Conservation (phyloP, 495 filamentous ascomycete species). For the Articulospora tetracladia region DNA sequence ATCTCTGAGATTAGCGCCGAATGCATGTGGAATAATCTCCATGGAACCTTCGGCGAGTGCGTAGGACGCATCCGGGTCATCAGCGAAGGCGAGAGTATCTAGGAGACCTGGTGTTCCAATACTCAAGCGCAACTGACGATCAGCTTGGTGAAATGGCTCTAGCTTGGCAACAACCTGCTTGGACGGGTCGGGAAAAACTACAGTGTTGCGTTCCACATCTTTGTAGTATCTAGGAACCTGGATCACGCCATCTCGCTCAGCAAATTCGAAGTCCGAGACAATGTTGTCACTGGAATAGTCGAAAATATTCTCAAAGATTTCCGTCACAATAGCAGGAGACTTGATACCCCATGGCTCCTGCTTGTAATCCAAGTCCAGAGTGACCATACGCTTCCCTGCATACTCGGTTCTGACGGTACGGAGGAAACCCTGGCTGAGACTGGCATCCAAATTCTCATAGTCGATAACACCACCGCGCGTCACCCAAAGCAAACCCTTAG, state of each 20-base stretch:
- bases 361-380: slow-evolving; percentile 9
- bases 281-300: neutral
- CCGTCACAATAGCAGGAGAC: neutral
- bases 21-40: slow-evolving; percentile 38
- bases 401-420: slow-evolving; percentile 10
- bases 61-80: slow-evolving; percentile 9
- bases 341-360: neutral
- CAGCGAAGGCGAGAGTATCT: slow-evolving; percentile 19
- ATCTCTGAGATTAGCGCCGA: slow-evolving; percentile 42
- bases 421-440: slow-evolving; percentile 4
- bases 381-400: neutral
- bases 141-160: slow-evolving; percentile 4
- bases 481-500: slow-evolving; percentile 30
- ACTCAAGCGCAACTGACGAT: slow-evolving; percentile 1
- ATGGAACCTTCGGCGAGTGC: slow-evolving; percentile 25
- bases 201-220: neutral
- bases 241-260: slow-evolving; percentile 1
- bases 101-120: slow-evolving; percentile 19
- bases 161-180: neutral
- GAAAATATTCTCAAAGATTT: slow-evolving; percentile 1
- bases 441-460: neutral
- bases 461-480: slow-evolving; percentile 11
- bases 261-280: slow-evolving; percentile 8
- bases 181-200: neutral
- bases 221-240: slow-evolving; percentile 2